Base-by-base conservation (phyloP, 192 early-diverging fungal species). In the Globomyces pollinis-pini region DNA sequence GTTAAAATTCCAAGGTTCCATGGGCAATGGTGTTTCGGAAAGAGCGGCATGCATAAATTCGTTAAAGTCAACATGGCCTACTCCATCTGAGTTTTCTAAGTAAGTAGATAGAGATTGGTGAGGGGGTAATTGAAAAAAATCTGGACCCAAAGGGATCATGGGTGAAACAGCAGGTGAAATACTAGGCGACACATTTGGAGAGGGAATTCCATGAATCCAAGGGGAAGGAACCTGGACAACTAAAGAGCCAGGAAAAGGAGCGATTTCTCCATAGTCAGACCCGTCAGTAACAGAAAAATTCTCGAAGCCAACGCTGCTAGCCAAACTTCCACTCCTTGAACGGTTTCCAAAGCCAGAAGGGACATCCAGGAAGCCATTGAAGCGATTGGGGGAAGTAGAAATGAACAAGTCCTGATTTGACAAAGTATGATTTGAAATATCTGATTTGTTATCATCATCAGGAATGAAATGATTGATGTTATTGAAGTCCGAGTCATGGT, bases 181-280 rank as follows among this genome's bases (percentile, higher is more conserved):
- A 20, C 16, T 33, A n/a, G 50, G 50, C 21, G 55, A 31, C 2
- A 15, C 18, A 39, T 24, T 13, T 33, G 55, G 55, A 9, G 55
- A 57, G 12, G 15, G 38, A 30, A 57, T 57, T 1, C 35, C 23
- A 7, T 57, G 55, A 23, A 57, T 57, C 23, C 23, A 57, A 3
- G 55, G 55, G 24, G 55, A 57, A 28, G 55, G 55, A n/a, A 57
- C 55, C 32, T 31, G 23, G 32, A 57, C 55, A 1, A 57, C 41
- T 32, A 39, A 39, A 15, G 55, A 35, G 8, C 31, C 55, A 30
- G 55, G 55, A 6, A 57, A 57, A 9, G 23, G 55, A 2, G 55
- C 3, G 26, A 57, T 38, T 39, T 31, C 31, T 7, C 55, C 55
- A 30, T 57, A 33, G 21, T 57, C 55, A 39, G 52, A 35, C 20